Evolutionary conservation across 495 filamentous ascomycete genomes (phyloP), one percentile per base, ranked within the genome.

Genomic region (Xylona heveae): DNA sequence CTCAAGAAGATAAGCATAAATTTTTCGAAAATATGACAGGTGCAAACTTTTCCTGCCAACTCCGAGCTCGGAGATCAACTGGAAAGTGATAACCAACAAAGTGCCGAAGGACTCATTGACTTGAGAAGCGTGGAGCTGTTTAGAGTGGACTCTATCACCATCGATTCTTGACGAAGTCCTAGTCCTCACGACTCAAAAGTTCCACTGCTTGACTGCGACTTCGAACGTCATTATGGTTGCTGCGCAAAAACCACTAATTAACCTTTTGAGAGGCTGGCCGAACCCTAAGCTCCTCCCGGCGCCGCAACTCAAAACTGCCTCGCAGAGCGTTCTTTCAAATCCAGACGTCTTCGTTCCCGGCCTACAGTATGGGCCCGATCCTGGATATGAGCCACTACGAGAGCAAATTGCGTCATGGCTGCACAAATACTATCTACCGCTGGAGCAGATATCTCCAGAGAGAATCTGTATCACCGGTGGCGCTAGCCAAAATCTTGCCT

Each of bases 401-500:
- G 48, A 59, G 35, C 55, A 66, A 17, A 49, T 92, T 16, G 71
- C 77, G 20, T 35, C 48, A 21, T 92, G 81, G 80, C 51, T 83
- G n/a, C 57, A 52, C 0, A 32, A 39, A 0, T 74, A 71, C 39
- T 91, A 84, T 37, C 43, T 48, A 18, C 58, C 63, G 0, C 30
- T 44, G 1, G 39, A 46, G 0, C 48, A 55, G 0, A 51, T 66
- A n/a, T 36, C 47, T 1, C 24, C 58, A 1, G 58, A 66, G 3
- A 60, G 79, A 27, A 74, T 92, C 28, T 74, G 71, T 48, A 74
- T 94, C 44, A 79, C 82, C 0, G 74, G 78, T 20, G 84, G 70
- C 9, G 84, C 84, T 2, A 70, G 61, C 31, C 79, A 85, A 50
- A 77, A 68, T 42, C 51, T 92, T 5, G 76, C 72, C 1, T 71